Conservation (phyloP, 495 filamentous ascomycete genomes). For the Podospora australis region DNA sequence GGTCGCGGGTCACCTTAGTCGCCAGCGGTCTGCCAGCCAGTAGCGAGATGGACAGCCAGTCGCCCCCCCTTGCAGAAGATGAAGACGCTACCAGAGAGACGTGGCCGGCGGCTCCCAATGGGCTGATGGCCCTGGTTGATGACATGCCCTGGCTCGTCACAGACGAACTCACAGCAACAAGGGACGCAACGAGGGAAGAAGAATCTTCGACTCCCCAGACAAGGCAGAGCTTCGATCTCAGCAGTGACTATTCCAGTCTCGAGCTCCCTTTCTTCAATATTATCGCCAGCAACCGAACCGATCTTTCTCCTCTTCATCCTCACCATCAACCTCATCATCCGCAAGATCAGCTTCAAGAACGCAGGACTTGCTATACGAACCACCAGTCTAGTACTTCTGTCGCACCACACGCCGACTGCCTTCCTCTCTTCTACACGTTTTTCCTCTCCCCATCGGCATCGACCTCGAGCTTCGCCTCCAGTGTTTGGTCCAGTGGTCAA, state of each 20-base stretch:
- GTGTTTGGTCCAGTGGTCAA: slow-evolving; percentile 8
- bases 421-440: slow-evolving; percentile 18
- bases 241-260: slow-evolving; percentile 12
- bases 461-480: slow-evolving; percentile 19
- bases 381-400: not conserved
- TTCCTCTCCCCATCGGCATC: slow-evolving; percentile 25
- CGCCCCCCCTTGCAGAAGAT: not conserved
- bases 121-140: slow-evolving; percentile 4
- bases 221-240: slow-evolving; percentile 16
- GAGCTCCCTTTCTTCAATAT: slow-evolving; percentile 20
- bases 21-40: slow-evolving; percentile 8
- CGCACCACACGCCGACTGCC: slow-evolving; percentile 6
- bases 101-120: slow-evolving; percentile 2
- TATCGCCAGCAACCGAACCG: slow-evolving; percentile 3
- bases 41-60: slow-evolving; percentile 14
- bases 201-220: slow-evolving; percentile 20
- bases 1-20: not conserved
- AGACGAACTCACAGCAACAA: slow-evolving; percentile 2
- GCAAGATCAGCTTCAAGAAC: not conserved
- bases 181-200: slow-evolving; percentile 10
- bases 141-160: not conserved
- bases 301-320: not conserved
- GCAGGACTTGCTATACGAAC: not conserved
- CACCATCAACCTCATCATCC: slow-evolving; percentile 1
- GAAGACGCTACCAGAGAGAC: slow-evolving; percentile 5